phyloP scores from a whole-genome alignment of 2,329 filamentous ascomycete genomes.

The Trichoderma cornu-damae region DNA sequence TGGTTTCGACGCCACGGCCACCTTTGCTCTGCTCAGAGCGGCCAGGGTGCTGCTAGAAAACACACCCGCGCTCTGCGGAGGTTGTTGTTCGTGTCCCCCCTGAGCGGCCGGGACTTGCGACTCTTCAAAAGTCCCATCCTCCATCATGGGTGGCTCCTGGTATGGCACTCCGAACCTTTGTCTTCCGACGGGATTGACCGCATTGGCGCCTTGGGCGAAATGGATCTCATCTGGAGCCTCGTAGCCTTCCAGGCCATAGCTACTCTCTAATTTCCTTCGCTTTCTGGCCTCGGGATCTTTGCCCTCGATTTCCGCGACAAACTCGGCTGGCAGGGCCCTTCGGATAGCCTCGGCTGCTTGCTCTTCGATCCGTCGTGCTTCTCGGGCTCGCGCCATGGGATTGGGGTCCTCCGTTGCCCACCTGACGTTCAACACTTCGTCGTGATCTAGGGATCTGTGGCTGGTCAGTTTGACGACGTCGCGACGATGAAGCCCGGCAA shows the following conservation, averaged over 20 bases:
- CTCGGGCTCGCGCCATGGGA: constrained; percentile 86
- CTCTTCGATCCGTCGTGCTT: constrained; percentile 84
- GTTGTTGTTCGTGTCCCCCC: constrained; percentile 36
- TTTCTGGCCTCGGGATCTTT: constrained; percentile 82
- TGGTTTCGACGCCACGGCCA: constrained; percentile 50
- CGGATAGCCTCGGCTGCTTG: constrained; percentile 93
- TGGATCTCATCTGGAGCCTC: constrained; percentile 92
- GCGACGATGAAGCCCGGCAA: not conserved
- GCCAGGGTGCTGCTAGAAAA: constrained; percentile 78
- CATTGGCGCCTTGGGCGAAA: constrained; percentile 73
- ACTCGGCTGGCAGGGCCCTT: constrained; percentile 79
- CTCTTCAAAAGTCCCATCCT: constrained; percentile 47
- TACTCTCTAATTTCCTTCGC: constrained; percentile 81
- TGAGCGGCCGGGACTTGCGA: constrained; percentile 26
- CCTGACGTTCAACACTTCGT: constrained; percentile 87
- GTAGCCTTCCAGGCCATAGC: constrained; percentile 84
- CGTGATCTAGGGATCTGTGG: constrained; percentile 65
- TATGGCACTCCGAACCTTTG: constrained; percentile 60
- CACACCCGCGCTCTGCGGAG: constrained; percentile 54
- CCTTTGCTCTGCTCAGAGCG: constrained; percentile 60
- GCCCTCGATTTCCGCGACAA: constrained; percentile 90
- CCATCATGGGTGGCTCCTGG: constrained; percentile 54
- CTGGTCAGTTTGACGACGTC: not conserved
- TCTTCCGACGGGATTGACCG: constrained; percentile 55
- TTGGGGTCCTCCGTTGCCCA: constrained; percentile 98